Conservation (phyloP, 2,329 filamentous ascomycete genomes). For the Diaporthe vexans region DNA sequence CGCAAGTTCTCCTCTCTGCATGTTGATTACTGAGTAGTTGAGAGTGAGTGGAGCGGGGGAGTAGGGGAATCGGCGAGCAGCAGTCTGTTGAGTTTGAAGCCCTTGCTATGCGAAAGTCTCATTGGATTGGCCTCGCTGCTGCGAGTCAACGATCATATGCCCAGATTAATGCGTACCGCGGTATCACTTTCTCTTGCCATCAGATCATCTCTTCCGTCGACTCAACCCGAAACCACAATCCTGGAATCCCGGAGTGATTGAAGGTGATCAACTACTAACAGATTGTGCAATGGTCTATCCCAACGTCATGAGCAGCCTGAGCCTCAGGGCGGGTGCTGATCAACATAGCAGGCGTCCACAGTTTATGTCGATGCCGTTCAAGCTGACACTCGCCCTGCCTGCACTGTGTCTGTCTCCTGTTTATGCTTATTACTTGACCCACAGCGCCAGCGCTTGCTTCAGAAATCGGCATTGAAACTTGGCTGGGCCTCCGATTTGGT, state of each 20-base stretch:
- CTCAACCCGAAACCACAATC: conserved; percentile 17
- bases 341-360: conserved; percentile 25
- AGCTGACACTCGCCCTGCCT: conserved; percentile 24
- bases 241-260: background rate
- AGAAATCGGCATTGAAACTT: conserved; percentile 31
- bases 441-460: conserved; percentile 27
- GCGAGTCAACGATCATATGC: conserved; percentile 27
- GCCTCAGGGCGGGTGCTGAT: conserved; percentile 25
- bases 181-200: background rate
- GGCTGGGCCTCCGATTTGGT: conserved; percentile 28
- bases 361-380: conserved; percentile 27
- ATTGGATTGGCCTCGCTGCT: background rate
- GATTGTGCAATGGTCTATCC: conserved; percentile 27
- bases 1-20: background rate
- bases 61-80: background rate
- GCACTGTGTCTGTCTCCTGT: conserved; percentile 22
- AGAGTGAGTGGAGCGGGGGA: background rate
- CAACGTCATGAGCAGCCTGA: conserved; percentile 16
- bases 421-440: conserved; percentile 18
- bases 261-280: conserved; percentile 19
- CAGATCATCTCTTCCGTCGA: conserved; percentile 17
- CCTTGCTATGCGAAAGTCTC: background rate
- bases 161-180: conserved; percentile 16
- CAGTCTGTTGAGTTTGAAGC: background rate
- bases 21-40: background rate